Base-by-base conservation (phyloP, 2,329 filamentous ascomycete genomes). In the Hypoxylon sp. region DNA sequence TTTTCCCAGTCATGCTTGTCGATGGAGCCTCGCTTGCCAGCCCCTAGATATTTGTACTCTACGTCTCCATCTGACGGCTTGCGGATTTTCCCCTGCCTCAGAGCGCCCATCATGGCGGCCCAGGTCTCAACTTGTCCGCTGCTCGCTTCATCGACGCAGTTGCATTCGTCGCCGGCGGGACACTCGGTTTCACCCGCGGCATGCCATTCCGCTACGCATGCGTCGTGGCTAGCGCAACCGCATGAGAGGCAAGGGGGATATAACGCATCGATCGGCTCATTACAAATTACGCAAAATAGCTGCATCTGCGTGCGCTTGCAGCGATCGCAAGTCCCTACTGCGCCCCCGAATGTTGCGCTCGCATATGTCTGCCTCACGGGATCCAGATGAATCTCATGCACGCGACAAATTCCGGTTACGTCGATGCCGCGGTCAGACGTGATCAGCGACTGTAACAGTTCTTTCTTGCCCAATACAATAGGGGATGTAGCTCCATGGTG, bases 151-250 rank as follows among this genome's bases (percentile, higher is more conserved):
- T 84, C 80, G 0, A 84, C 80, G 70, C 88, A 91, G 62, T 85
- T 80, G 71, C 88, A 91, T 72, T 90, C 88, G 71, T 90, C 88
- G 1, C 87, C 88, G 0, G 86, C 87, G 0, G 88, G 86, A 59
- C 88, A 91, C 48, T 83, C 76, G 1, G 78, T 83, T 74, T 88
- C 85, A 20, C 85, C 85, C 4, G 82, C 81, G 5, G 80, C 82
- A 68, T 87, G 85, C 86, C 87, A 89, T 71, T 87, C 85, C 2
- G 81, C 81, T 14, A 88, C 80, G 66, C 88, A 91, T 7, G 79
- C 75, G 46, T 88, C 84, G 74, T 91, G 88, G 53, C 82, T 83
- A 6, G 84, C 84, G 68, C 88, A 91, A 11, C 88, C 88, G 67
- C 88, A 91, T 9, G 83, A 82, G 2, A 91, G 80, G 65, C 88